Evolutionary conservation across 805 yeast genomes (phyloP).

Genomic region (Wickerhamiella vanderwaltii): DNA sequence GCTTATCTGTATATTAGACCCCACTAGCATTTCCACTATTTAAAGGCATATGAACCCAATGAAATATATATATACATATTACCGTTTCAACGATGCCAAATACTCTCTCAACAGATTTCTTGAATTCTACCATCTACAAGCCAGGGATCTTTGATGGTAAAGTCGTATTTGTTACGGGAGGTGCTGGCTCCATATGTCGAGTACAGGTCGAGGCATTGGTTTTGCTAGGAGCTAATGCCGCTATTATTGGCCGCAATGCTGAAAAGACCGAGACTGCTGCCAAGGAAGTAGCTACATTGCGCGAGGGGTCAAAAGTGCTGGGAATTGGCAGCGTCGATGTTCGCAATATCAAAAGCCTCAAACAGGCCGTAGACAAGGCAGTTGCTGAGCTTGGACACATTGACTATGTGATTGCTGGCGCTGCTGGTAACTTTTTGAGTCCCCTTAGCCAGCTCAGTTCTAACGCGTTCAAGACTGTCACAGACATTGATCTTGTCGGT

Average conservation of each 20-base stretch:
- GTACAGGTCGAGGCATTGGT: slow-evolving; percentile 81
- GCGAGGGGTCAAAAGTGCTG: slow-evolving; percentile 55
- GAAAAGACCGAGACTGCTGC: slow-evolving; percentile 60
- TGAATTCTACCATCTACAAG: slow-evolving; percentile 29
- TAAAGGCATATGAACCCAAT: no score
- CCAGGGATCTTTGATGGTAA: slow-evolving; percentile 66
- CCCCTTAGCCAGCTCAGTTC: slow-evolving; percentile 68
- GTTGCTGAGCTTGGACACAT: slow-evolving; percentile 61
- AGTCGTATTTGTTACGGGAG: slow-evolving; percentile 87
- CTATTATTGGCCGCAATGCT: slow-evolving; percentile 66
- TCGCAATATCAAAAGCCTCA: slow-evolving; percentile 49
- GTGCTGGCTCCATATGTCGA: slow-evolving; percentile 91
- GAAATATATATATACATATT: no score
- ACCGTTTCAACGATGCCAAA: slow-evolving; percentile 26
- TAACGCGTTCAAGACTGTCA: slow-evolving; percentile 80
- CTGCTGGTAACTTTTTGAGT: slow-evolving; percentile 85
- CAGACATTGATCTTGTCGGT: slow-evolving; percentile 78
- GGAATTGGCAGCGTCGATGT: slow-evolving; percentile 72
- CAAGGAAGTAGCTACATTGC: slow-evolving; percentile 43
- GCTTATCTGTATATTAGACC: no score
- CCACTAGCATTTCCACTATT: no score
- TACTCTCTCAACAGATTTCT: slow-evolving; percentile 21
- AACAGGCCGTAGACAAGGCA: slow-evolving; percentile 50
- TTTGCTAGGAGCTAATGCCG: slow-evolving; percentile 77
- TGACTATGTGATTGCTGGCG: slow-evolving; percentile 86